Percentiles rank a stretch among this genome's conserved stretches.
Evolutionary conservation across 345 rosid genomes (phyloP).

Genomic region (Eucalyptus sp.): DNA sequence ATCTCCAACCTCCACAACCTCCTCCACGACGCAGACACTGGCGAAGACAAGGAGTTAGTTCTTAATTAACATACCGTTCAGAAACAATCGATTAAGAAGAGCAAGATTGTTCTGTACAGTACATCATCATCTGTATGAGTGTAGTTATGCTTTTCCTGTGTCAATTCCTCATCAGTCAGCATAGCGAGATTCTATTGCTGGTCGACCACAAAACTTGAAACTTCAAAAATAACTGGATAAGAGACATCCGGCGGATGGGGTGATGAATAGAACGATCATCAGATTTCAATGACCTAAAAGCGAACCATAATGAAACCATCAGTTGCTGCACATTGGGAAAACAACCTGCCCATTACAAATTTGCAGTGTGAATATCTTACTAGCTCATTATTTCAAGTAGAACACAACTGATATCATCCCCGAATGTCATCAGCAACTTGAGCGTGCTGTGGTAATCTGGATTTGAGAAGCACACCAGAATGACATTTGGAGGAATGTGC

Average conservation of each 20-base stretch:
- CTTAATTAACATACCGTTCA: not conserved
- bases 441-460: not conserved
- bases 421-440: not conserved
- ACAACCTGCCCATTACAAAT: not conserved
- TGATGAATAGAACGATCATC: not conserved
- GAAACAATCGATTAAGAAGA: not conserved
- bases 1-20: not conserved
- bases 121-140: not conserved
- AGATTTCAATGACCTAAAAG: not conserved
- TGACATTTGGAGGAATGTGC: not conserved
- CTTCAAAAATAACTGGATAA: not conserved
- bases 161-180: not conserved
- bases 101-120: not conserved
- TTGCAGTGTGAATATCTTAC: not conserved
- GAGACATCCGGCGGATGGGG: not conserved
- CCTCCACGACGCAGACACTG: not conserved
- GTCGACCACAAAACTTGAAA: not conserved
- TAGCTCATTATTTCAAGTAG: not conserved
- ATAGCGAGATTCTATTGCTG: not conserved
- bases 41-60: not conserved
- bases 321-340: not conserved
- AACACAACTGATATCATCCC: not conserved
- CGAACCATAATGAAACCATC: not conserved
- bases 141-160: not conserved
- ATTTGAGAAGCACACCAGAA: not conserved